Base-by-base conservation (phyloP, 306 rosid genomes). In the Ceratonia siliqua region DNA sequence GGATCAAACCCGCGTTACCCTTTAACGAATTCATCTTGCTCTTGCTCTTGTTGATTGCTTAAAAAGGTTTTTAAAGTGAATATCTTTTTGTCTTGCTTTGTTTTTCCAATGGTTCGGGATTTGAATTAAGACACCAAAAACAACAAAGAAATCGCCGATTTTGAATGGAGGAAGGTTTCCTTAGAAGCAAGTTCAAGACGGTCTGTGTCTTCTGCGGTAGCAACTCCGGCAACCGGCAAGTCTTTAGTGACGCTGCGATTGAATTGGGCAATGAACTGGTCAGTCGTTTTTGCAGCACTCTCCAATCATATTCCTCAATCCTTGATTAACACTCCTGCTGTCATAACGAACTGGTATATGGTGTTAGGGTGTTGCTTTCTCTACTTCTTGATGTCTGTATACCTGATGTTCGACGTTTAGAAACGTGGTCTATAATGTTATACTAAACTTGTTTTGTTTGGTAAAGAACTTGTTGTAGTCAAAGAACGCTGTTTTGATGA, bases 181-280 rank as follows among this genome's bases (percentile, higher is more conserved):
- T 75, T 21, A 77, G 64, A 65, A 87, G 97, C 96, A 86, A 86
- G 83, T 93, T 93, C 83, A 85, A 50, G 58, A 93, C 81, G 84
- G 78, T 93, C 22, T 93, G 97, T 68, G 98, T 93, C 67, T 93
- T 93, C 81, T 93, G 98, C 48, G 98, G 98, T 68, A 93, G 98
- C 89, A 93, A 87, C 89, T 79, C 96, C 56, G 98, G 98, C 77
- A 76, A 87, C 78, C 79, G 92, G 27, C 76, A 88, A 81, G 89
- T 92, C 54, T 92, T 90, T 83, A 81, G 96, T 56, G 92, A 88
- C 70, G 94, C 96, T 72, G 86, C 98, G 68, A 84, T 90, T 86
- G 92, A 88, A 70, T 76, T 92, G 86, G 94, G 96, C 78, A 85
- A 92, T 78, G 94, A 92, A 88, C 79, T 92, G 87, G 98, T 92